Percentiles rank a stretch among this genome's conserved stretches.
Evolutionary conservation across 805 yeast species (phyloP).

Genomic region (Teunomyces panamensis): DNA sequence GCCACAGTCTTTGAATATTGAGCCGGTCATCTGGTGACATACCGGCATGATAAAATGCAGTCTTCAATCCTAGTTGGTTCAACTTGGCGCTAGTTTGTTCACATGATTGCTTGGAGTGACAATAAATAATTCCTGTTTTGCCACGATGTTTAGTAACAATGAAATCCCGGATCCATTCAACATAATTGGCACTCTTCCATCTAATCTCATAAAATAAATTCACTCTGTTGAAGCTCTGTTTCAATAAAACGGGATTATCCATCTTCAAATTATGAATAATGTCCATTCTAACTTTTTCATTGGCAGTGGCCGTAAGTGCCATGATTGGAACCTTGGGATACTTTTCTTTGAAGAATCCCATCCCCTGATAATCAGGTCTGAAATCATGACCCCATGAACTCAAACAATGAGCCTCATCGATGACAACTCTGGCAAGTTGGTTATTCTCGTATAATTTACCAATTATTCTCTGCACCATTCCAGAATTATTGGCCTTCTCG

Average conservation of each 20-base stretch:
- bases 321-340: slow-evolving; percentile 85
- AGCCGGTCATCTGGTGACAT: slow-evolving; percentile 75
- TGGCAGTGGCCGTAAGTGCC: slow-evolving; percentile 98
- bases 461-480: slow-evolving; percentile 63
- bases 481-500: slow-evolving; percentile 83
- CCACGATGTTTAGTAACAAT: slow-evolving; percentile 50
- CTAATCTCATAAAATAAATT: slow-evolving; percentile 78
- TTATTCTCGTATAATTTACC: slow-evolving; percentile 50
- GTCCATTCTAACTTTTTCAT: slow-evolving; percentile 82
- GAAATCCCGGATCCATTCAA: slow-evolving; percentile 58
- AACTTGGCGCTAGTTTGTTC: slow-evolving; percentile 73
- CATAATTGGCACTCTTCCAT: slow-evolving; percentile 55
- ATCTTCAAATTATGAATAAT: slow-evolving; percentile 75
- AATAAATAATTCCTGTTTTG: slow-evolving; percentile 85
- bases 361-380: slow-evolving; percentile 88
- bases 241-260: slow-evolving; percentile 58
- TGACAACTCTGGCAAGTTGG: slow-evolving; percentile 78
- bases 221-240: slow-evolving; percentile 89
- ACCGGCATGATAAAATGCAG: slow-evolving; percentile 92
- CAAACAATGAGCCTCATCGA: slow-evolving; percentile 98
- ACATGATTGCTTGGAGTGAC: slow-evolving; percentile 87
- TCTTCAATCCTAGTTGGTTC: slow-evolving; percentile 55
- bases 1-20: slow-evolving; percentile 80
- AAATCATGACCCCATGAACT: slow-evolving; percentile 99
- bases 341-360: slow-evolving; percentile 65